Conservation (phyloP, 1,284 basidiomycete species). For the Trametes pubescens region DNA sequence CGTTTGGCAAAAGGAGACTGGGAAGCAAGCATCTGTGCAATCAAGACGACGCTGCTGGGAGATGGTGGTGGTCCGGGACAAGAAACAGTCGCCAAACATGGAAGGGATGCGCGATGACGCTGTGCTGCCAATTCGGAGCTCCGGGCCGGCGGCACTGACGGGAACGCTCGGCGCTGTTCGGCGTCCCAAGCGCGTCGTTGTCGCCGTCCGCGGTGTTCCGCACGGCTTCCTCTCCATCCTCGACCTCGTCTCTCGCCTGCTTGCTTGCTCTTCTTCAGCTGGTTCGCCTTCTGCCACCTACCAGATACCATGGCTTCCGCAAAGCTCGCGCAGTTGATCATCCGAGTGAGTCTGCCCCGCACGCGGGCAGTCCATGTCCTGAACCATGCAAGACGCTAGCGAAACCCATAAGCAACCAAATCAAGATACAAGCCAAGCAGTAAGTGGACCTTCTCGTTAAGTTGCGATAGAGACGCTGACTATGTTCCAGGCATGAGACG, state of each 20-base stretch:
- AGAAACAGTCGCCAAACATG: neutral
- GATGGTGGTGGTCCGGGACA: slow-evolving; percentile 8
- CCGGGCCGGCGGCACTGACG: slow-evolving; percentile 21
- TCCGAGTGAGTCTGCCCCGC: slow-evolving; percentile 59
- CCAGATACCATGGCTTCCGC: slow-evolving; percentile 67
- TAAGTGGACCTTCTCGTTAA: slow-evolving; percentile 46
- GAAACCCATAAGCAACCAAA: slow-evolving; percentile 80
- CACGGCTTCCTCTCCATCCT: neutral
- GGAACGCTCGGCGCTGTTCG: slow-evolving; percentile 17
- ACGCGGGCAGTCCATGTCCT: slow-evolving; percentile 23
- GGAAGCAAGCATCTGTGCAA: slow-evolving; percentile 5
- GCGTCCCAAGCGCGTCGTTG: neutral
- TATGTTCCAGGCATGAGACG: slow-evolving; percentile 67
- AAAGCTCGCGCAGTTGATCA: slow-evolving; percentile 71
- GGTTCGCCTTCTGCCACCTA: neutral
- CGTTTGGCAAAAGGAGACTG: neutral
- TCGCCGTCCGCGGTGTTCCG: slow-evolving; percentile 2
- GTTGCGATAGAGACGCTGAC: slow-evolving; percentile 4
- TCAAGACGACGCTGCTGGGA: neutral
- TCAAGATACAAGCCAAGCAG: slow-evolving; percentile 85
- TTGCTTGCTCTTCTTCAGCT: neutral
- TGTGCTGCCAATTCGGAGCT: neutral
- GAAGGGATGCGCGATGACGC: neutral
- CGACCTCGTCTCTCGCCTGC: neutral
- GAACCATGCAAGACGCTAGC: slow-evolving; percentile 72